Conservation (phyloP, 257 asterid species). For the Fraxinus anomala region DNA sequence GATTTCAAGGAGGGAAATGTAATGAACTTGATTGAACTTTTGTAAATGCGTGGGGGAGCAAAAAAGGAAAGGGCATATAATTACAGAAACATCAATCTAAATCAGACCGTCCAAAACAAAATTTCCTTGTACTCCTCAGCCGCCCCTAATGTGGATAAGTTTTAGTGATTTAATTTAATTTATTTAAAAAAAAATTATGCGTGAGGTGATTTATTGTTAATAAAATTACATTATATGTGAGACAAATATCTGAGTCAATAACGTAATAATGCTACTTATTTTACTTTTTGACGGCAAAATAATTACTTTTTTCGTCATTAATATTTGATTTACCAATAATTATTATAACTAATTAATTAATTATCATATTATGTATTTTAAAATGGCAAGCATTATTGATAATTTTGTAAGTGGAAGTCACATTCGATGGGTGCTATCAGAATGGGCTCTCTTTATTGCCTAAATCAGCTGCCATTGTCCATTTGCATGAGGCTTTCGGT, state of each 20-base stretch:
- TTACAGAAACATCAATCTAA: slow-evolving; percentile 25
- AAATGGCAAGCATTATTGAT: neutral
- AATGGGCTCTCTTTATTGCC: neutral
- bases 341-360: neutral
- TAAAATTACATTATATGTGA: neutral
- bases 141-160: slow-evolving; percentile 45
- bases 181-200: neutral
- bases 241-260: neutral
- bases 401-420: neutral
- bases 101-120: slow-evolving; percentile 36
- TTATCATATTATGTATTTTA: neutral
- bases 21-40: too few species aligned
- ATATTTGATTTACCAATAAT: neutral
- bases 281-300: neutral
- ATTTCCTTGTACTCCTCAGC: slow-evolving; percentile 31
- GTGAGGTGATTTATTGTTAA: neutral
- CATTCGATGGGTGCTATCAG: neutral
- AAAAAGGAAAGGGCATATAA: neutral
- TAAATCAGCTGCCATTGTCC: neutral
- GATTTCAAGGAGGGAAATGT: too few species aligned
- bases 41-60: too few species aligned
- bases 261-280: neutral
- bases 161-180: slow-evolving; percentile 7
- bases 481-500: too few species aligned
- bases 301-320: too few species aligned